Evolutionary conservation across 139 green algal genomes (phyloP).

Genomic region (Yamagishiella unicocca): DNA sequence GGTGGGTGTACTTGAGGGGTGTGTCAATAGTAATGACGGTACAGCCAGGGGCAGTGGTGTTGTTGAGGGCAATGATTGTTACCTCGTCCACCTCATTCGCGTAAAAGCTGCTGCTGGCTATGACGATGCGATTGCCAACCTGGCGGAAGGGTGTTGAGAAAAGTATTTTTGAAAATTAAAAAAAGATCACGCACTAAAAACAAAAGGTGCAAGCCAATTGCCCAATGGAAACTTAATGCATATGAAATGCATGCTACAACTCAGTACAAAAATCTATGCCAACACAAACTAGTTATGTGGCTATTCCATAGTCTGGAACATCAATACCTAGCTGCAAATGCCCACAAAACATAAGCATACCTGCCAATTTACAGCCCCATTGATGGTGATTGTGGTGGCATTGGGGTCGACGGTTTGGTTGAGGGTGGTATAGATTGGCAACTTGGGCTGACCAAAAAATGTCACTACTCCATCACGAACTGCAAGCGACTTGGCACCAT

Average conservation of each 20-base stretch:
- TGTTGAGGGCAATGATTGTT: conserved; percentile 12
- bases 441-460: conserved; percentile 70
- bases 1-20: conserved; percentile 64
- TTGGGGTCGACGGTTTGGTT: conserved; percentile 44
- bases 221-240: too few relatives aligned
- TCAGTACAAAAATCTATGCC: too few relatives aligned
- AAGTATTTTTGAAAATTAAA: too few relatives aligned
- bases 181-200: too few relatives aligned
- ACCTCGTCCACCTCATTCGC: conserved; percentile 63
- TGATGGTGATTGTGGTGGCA: conserved; percentile 57
- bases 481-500: conserved; percentile 76
- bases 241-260: too few relatives aligned
- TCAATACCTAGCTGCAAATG: too few relatives aligned
- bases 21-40: conserved; percentile 47
- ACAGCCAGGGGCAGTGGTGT: background rate
- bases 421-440: conserved; percentile 73
- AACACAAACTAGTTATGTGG: too few relatives aligned
- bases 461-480: conserved; percentile 69
- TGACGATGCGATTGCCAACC: conserved; percentile 66
- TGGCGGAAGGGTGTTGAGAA: background rate
- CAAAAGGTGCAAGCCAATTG: too few relatives aligned
- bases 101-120: conserved; percentile 67
- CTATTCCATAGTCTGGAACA: too few relatives aligned
- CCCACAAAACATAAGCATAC: too few relatives aligned
- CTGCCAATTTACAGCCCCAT: conserved; percentile 58